Base-by-base conservation (phyloP, 768 basidiomycete genomes). In the Boletellus ananiceps region DNA sequence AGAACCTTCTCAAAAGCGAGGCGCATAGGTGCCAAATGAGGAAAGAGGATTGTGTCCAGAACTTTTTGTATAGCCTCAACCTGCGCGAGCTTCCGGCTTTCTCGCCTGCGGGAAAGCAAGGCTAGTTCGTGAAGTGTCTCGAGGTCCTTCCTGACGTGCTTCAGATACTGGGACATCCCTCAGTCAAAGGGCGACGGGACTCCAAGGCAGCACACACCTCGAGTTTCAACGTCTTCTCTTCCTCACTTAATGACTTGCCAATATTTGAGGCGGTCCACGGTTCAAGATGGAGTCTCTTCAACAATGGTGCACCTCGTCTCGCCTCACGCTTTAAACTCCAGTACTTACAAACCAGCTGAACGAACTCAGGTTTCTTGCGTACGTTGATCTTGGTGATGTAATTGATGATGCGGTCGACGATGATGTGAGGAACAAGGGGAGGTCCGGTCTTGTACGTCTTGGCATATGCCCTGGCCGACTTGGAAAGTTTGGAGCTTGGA, bases 271-370 rank as follows among this genome's bases (percentile, higher is more conserved):
- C 90, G 1, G 94, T 97, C 96, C 96, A 98, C 0, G 96, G 95
- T 71, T 99, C 95, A 23, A 98, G 73, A 70, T 99, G 93, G 49
- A 99, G 64, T 46, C 96, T 65, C 69, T 98, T 98, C 56, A 99
- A 68, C 52, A 98, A 68, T 11, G 96, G 95, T 8, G 96, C 96
- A 4, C 96, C 96, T 35, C 95, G 70, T 53, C 96, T 78, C 1
- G 83, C 91, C 64, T 98, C 95, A 4, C 96, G 75, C 70, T 99
- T 98, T 67, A 99, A 66, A 69, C 96, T 97, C 96, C 96, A 99
- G 62, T 97, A 99, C 61, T 83, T 80, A 60, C 89, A 94, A 29
- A 93, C 74, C 59, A 82, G 68, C 41, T 82, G 77, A 12, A 98
- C 69, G 47, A 94, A 89, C 39, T 88, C 85, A 3, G 69, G 58